Percentiles rank a stretch among this genome's conserved stretches.
Conservation (phyloP, 1,284 basidiomycete species). For the Xerocomus cyaneibrunnescens region DNA sequence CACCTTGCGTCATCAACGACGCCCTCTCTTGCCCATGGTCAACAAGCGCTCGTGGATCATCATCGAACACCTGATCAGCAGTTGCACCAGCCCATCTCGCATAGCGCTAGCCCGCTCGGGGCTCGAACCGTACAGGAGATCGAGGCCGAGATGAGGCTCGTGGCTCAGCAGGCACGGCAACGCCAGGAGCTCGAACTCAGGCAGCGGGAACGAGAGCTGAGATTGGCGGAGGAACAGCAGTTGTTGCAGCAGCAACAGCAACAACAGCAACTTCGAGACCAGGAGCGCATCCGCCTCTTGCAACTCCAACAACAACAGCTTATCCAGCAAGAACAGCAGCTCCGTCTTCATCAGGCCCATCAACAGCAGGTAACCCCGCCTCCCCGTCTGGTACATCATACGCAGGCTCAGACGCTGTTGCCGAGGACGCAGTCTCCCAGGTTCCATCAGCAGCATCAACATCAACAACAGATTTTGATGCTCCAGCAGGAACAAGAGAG, state of each 20-base stretch:
- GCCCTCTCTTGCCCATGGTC: slow-evolving; percentile 19
- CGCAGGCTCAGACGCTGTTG: slow-evolving; percentile 47
- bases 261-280: slow-evolving; percentile 42
- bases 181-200: slow-evolving; percentile 38
- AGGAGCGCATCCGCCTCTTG: slow-evolving; percentile 39
- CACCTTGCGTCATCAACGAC: slow-evolving; percentile 24
- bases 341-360: slow-evolving; percentile 41
- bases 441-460: slow-evolving; percentile 63
- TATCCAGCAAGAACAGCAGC: slow-evolving; percentile 36
- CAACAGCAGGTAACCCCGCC: slow-evolving; percentile 59
- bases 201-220: slow-evolving; percentile 36
- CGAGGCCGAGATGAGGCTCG: slow-evolving; percentile 83
- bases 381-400: slow-evolving; percentile 52
- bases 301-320: slow-evolving; percentile 42
- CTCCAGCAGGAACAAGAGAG: slow-evolving; percentile 61
- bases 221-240: slow-evolving; percentile 42
- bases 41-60: slow-evolving; percentile 22
- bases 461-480: slow-evolving; percentile 63
- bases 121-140: slow-evolving; percentile 89
- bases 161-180: slow-evolving; percentile 47
- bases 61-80: slow-evolving; percentile 35
- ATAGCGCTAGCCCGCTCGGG: slow-evolving; percentile 42
- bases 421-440: slow-evolving; percentile 70
- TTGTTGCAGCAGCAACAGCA: slow-evolving; percentile 38
- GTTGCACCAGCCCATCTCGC: slow-evolving; percentile 33